A percentile compares a stretch with the other conserved stretches of the same genome.
Evolutionary conservation across 768 basidiomycete species (phyloP).

Genomic region (Flagelloscypha sp.): DNA sequence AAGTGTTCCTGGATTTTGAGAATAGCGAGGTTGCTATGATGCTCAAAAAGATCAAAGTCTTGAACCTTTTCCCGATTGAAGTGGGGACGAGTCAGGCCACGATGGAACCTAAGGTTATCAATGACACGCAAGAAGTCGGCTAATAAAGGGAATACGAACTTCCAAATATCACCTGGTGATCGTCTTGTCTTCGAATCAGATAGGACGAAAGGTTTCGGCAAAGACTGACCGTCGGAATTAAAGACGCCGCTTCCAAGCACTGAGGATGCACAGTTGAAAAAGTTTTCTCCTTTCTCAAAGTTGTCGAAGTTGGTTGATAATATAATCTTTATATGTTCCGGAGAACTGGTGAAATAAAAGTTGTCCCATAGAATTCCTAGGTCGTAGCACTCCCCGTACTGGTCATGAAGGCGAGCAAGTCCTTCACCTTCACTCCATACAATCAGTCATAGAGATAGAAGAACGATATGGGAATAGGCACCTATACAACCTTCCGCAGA

Average conservation of each 20-base stretch:
- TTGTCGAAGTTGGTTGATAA: conserved; percentile 39
- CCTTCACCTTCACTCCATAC: no score
- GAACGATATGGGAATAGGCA: no score
- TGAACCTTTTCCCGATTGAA: conserved; percentile 46
- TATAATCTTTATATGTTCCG: conserved; percentile 48
- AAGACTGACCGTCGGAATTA: conserved; percentile 49
- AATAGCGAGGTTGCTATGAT: conserved; percentile 42
- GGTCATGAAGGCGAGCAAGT: no score
- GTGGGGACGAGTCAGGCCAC: conserved; percentile 53
- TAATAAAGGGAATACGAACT: conserved; percentile 25
- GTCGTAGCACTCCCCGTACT: no score
- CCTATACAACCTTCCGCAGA: no score
- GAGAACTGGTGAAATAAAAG: conserved; percentile 38
- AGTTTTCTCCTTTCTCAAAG: conserved; percentile 40
- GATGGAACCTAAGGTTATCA: conserved; percentile 44
- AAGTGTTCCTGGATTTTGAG: conserved; percentile 33
- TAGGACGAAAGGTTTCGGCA: background rate
- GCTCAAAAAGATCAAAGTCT: conserved; percentile 47
- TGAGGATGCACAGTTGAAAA: conserved; percentile 9
- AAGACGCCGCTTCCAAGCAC: conserved; percentile 61
- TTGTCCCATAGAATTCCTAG: conserved; percentile 39
- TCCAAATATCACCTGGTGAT: conserved; percentile 46
- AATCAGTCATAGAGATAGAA: no score
- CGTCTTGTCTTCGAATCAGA: background rate
- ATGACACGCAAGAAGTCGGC: background rate